Conservation (phyloP, 148 eudicot species). For the Vaccinium macrocarpon region DNA sequence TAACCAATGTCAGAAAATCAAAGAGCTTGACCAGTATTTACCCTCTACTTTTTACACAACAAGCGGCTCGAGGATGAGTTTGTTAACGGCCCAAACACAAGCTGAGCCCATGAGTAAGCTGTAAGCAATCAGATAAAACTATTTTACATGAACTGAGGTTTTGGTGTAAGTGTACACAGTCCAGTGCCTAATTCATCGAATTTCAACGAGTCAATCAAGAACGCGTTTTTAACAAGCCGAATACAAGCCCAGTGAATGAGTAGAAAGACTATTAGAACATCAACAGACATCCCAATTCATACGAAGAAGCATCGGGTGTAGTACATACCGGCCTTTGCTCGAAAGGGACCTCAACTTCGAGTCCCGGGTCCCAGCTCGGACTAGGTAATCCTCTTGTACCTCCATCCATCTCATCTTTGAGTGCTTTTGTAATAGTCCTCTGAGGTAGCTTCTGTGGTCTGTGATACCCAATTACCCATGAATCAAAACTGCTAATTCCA, state of each 20-base stretch:
- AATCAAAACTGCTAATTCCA: constrained; percentile 28
- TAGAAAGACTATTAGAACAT: no score
- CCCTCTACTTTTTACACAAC: background rate
- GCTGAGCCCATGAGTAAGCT: background rate
- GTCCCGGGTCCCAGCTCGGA: constrained; percentile 88
- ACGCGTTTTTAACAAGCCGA: background rate
- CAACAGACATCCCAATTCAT: no score
- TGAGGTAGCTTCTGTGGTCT: constrained; percentile 27
- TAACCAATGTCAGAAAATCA: background rate
- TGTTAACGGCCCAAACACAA: background rate
- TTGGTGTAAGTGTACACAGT: background rate
- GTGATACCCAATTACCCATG: constrained; percentile 41
- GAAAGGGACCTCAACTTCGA: constrained; percentile 87
- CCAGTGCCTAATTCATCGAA: background rate
- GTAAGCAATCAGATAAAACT: background rate
- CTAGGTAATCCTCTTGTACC: constrained; percentile 61
- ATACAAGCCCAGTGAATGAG: no score
- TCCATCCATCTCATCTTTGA: constrained; percentile 72
- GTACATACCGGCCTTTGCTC: constrained; percentile 91
- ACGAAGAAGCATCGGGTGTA: background rate
- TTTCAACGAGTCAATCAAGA: background rate
- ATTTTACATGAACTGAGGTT: background rate
- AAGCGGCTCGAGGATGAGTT: background rate
- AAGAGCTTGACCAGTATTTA: background rate
- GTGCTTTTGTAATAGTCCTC: constrained; percentile 45